Evolutionary conservation across 306 rosid species (phyloP).

Genomic region (Cajanus cajan): DNA sequence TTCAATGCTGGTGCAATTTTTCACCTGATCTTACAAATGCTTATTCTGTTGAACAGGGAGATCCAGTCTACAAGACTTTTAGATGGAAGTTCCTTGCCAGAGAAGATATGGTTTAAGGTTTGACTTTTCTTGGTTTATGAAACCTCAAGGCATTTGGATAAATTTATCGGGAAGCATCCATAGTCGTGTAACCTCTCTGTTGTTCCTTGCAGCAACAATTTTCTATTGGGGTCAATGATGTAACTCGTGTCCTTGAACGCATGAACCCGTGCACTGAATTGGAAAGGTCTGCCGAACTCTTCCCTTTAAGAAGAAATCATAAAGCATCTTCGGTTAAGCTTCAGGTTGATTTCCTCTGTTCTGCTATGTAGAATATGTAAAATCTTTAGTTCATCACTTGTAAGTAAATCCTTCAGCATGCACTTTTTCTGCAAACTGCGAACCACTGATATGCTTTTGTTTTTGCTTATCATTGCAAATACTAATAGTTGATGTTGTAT

Average conservation of each 20-base stretch:
- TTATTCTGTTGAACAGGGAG: conserved; percentile 43
- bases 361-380: neutral
- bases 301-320: conserved; percentile 24
- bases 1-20: neutral
- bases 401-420: too few relatives aligned
- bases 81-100: conserved; percentile 63
- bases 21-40: conserved; percentile 9
- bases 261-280: conserved; percentile 53
- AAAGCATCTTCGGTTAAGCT: conserved; percentile 45
- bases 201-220: conserved; percentile 63
- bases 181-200: neutral
- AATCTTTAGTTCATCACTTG: conserved; percentile 4
- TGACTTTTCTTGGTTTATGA: neutral
- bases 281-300: conserved; percentile 22
- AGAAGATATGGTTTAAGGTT: conserved; percentile 82
- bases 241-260: conserved; percentile 75
- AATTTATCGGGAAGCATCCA: neutral
- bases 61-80: conserved; percentile 46
- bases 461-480: conserved; percentile 5
- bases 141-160: neutral
- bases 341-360: conserved; percentile 49
- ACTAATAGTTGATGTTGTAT: neutral
- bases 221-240: conserved; percentile 83
- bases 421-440: neutral
- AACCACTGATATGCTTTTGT: neutral